A percentile compares a stretch with the other conserved stretches of the same genome.
phyloP scores from a whole-genome alignment of 2,329 filamentous ascomycete genomes.

The Penicillium italicum region DNA sequence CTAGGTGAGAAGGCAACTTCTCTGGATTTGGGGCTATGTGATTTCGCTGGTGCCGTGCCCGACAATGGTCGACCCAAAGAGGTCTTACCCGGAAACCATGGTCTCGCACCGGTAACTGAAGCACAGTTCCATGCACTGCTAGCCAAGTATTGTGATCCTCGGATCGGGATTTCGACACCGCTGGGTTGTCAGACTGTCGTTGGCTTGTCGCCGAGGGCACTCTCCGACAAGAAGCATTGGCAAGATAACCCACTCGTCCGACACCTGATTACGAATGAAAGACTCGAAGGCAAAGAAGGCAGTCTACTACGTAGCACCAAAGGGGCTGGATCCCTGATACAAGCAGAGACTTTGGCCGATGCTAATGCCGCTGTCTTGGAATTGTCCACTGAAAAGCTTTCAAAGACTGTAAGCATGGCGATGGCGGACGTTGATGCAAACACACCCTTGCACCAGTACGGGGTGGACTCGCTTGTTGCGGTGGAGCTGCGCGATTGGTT shows the following conservation, averaged over 20 bases:
- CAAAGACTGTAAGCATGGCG: constrained; percentile 33
- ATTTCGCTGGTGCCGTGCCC: background rate
- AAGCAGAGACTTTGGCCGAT: background rate
- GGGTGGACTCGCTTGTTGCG: constrained; percentile 45
- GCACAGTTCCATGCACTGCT: constrained; percentile 20
- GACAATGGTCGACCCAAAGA: background rate
- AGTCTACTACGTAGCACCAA: background rate
- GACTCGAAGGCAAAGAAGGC: background rate
- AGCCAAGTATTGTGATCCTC: background rate
- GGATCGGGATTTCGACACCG: background rate
- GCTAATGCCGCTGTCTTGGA: constrained; percentile 17
- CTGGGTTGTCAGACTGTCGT: background rate
- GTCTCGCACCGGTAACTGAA: background rate
- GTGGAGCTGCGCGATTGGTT: constrained; percentile 46
- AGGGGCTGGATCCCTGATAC: background rate
- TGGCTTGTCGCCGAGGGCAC: background rate
- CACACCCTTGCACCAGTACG: constrained; percentile 32
- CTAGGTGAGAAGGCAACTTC: constrained; percentile 17
- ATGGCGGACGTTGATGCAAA: constrained; percentile 28
- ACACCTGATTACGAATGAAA: background rate
- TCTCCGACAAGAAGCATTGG: constrained; percentile 1
- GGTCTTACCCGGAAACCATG: too few relatives aligned
- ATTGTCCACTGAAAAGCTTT: constrained; percentile 30
- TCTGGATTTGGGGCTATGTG: constrained; percentile 24
- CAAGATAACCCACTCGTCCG: background rate